Evolutionary conservation across 1,139 yeast species (phyloP).

Genomic region (Ashbya aceris): DNA sequence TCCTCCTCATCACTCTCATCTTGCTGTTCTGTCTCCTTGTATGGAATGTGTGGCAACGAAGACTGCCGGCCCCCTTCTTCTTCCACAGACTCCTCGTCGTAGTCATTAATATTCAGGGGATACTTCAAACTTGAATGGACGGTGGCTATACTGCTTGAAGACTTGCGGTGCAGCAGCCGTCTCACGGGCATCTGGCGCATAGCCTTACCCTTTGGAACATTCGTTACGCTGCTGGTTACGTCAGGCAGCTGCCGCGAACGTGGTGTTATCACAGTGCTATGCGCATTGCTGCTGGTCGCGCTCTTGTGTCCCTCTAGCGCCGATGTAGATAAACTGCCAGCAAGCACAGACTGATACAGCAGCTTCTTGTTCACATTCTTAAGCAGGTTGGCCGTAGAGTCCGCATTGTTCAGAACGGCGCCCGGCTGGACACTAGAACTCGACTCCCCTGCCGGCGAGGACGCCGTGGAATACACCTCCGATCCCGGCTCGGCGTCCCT

Average conservation of each 20-base stretch:
- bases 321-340: conserved; percentile 14
- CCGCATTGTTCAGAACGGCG: conserved; percentile 5
- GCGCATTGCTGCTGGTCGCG: conserved; percentile 9
- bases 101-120: conserved; percentile 6
- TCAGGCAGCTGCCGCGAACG: conserved; percentile 27
- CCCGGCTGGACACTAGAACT: conserved; percentile 1
- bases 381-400: conserved; percentile 19
- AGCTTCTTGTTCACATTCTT: conserved; percentile 24
- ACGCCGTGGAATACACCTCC: conserved; percentile 6
- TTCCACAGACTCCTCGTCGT: not conserved
- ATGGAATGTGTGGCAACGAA: not conserved
- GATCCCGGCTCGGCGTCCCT: conserved; percentile 3
- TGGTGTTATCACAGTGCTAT: conserved; percentile 24
- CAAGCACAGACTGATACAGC: conserved; percentile 20
- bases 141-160: conserved; percentile 1
- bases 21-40: conserved; percentile 15
- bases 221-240: conserved; percentile 21
- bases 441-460: conserved; percentile 7
- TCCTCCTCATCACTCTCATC: conserved; percentile 7
- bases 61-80: not conserved
- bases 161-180: not conserved
- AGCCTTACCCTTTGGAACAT: conserved; percentile 21
- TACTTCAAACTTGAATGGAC: conserved; percentile 16
- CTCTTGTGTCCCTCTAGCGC: conserved; percentile 15
- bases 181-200: not conserved